Evolutionary conservation across 805 yeast genomes (phyloP).

Genomic region (Wickerhamiella domercqiae): DNA sequence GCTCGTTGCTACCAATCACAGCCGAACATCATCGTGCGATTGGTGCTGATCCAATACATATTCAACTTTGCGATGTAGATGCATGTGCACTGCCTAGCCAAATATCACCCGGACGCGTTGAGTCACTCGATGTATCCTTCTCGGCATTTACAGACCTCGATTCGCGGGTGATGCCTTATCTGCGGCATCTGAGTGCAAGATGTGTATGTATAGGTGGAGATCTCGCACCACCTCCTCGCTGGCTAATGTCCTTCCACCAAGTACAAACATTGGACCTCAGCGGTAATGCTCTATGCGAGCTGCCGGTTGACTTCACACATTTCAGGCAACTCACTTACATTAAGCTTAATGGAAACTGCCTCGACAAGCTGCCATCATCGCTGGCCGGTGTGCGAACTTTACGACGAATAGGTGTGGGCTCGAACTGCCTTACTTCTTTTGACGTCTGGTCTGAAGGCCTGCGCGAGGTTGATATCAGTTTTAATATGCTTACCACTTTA

Average conservation of each 20-base stretch:
- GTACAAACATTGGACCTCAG: constrained; percentile 58
- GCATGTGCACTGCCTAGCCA: neutral
- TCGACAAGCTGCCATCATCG: constrained; percentile 35
- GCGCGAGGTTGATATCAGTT: constrained; percentile 55
- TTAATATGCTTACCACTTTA: constrained; percentile 41
- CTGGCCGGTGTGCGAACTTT: constrained; percentile 8
- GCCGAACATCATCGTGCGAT: constrained; percentile 1
- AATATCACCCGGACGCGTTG: neutral
- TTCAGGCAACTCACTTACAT: constrained; percentile 37
- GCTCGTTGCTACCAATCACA: constrained; percentile 9
- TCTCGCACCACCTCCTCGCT: no score
- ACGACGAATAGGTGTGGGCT: constrained; percentile 11
- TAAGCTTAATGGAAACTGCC: constrained; percentile 66
- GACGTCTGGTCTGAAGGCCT: constrained; percentile 37
- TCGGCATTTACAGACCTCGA: neutral
- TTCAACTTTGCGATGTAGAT: neutral
- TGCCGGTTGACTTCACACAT: constrained; percentile 33
- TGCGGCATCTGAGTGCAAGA: neutral
- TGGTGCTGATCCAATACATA: neutral
- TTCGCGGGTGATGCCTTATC: neutral
- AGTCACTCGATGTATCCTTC: neutral
- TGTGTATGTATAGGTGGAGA: neutral
- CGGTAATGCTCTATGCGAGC: constrained; percentile 48
- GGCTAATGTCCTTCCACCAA: constrained; percentile 22
- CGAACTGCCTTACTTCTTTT: constrained; percentile 29